phyloP scores from a whole-genome alignment of 768 basidiomycete species.

The Phlegmacium glaucopus region DNA sequence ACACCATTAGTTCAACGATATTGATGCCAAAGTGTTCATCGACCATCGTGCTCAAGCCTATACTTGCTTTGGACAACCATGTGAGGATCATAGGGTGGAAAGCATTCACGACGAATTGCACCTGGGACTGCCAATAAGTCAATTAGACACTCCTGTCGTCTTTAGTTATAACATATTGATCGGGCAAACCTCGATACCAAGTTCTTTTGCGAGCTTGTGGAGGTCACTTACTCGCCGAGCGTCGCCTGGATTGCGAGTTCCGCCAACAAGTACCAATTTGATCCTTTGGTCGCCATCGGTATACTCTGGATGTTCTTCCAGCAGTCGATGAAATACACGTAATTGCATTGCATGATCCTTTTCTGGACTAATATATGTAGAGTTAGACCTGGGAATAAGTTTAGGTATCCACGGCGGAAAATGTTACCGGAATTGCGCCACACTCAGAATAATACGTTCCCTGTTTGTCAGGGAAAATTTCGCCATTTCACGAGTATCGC shows the following conservation, averaged over 20 bases:
- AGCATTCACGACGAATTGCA: conserved; percentile 82
- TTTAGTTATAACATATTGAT: no score
- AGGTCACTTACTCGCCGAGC: conserved; percentile 63
- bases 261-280: conserved; percentile 77
- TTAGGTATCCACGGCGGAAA: background rate
- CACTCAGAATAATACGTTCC: conserved; percentile 69
- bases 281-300: conserved; percentile 31
- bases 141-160: background rate
- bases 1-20: conserved; percentile 94
- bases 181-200: conserved; percentile 59
- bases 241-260: conserved; percentile 79
- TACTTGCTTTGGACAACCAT: conserved; percentile 70
- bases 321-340: conserved; percentile 57
- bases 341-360: conserved; percentile 89
- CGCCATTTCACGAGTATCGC: conserved; percentile 75
- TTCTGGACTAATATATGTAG: conserved; percentile 64
- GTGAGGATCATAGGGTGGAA: conserved; percentile 65
- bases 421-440: conserved; percentile 89
- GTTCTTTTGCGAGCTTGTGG: conserved; percentile 50
- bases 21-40: conserved; percentile 99
- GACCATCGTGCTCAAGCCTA: conserved; percentile 94
- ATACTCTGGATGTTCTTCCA: conserved; percentile 60
- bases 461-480: conserved; percentile 50
- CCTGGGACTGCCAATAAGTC: conserved; percentile 51
- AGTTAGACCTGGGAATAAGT: background rate